A percentile compares a stretch with the other conserved stretches of the same genome.
Conservation (phyloP, 2,329 filamentous ascomycete species). For the Sporothrix euskadiensis region DNA sequence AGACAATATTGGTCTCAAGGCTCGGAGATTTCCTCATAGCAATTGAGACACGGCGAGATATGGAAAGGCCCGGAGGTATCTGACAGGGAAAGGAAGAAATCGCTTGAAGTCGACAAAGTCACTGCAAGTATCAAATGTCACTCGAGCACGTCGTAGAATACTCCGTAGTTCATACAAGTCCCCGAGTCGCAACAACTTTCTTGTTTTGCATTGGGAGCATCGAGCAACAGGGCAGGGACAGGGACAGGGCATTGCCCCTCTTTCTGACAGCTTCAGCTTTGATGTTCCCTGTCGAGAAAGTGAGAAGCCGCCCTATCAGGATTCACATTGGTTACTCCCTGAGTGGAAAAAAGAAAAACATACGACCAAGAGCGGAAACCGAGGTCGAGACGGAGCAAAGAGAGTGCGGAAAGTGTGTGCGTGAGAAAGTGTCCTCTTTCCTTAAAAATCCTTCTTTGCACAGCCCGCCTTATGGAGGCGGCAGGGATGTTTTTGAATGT, state of each 20-base stretch:
- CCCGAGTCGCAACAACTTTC: not conserved
- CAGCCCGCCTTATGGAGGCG: constrained; percentile 19
- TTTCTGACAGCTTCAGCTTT: constrained; percentile 12
- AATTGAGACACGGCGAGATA: constrained; percentile 8
- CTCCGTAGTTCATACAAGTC: not conserved
- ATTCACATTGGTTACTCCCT: not conserved
- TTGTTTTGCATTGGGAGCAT: not conserved
- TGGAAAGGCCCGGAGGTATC: not conserved
- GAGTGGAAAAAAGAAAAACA: not conserved
- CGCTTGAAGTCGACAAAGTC: not conserved
- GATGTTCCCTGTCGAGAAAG: not conserved
- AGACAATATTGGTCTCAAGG: not conserved
- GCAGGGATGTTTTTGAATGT: not conserved
- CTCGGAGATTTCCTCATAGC: not conserved
- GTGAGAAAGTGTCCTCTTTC: not conserved
- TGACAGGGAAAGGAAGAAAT: not conserved
- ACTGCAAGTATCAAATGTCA: not conserved
- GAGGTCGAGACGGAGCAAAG: not conserved
- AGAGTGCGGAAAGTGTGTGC: not conserved
- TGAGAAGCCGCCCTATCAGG: not conserved
- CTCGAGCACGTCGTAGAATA: not conserved
- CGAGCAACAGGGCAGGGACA: not conserved
- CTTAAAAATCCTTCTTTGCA: not conserved
- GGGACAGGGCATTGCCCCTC: not conserved
- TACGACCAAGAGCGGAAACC: constrained; percentile 9